Conservation (phyloP, 106 monocot species). For the Agapanthus africanus region DNA sequence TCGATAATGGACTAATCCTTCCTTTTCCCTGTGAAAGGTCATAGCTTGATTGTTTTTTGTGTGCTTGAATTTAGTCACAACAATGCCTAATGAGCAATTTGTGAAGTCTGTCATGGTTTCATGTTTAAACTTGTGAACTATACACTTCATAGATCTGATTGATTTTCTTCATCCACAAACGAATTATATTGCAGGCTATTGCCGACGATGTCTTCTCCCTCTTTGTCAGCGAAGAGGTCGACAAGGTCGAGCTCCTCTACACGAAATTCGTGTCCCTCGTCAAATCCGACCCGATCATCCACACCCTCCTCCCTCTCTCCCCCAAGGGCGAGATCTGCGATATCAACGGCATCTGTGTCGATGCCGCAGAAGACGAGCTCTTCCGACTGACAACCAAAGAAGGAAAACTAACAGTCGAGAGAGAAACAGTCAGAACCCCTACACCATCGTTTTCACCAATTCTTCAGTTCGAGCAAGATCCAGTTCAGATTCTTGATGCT, state of each 20-base stretch:
- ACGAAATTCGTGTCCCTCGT: slow-evolving; percentile 91
- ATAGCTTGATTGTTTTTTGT: background rate
- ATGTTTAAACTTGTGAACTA: background rate
- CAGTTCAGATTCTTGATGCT: slow-evolving; percentile 88
- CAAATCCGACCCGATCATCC: slow-evolving; percentile 85
- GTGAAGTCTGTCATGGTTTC: background rate
- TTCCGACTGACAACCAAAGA: slow-evolving; percentile 91
- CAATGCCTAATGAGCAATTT: background rate
- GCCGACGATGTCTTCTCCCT: slow-evolving; percentile 93
- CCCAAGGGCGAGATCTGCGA: slow-evolving; percentile 94
- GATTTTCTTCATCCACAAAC: too few relatives aligned
- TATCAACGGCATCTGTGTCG: slow-evolving; percentile 84
- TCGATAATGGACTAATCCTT: too few relatives aligned
- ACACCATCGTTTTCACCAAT: slow-evolving; percentile 72
- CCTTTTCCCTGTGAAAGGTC: too few relatives aligned
- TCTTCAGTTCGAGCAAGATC: slow-evolving; percentile 94
- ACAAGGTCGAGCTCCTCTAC: slow-evolving; percentile 94
- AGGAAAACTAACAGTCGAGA: slow-evolving; percentile 78
- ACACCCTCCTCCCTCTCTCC: slow-evolving; percentile 91
- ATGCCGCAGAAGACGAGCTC: slow-evolving; percentile 92
- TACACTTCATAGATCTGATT: too few relatives aligned
- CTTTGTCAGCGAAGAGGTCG: slow-evolving; percentile 81
- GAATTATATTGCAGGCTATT: too few relatives aligned
- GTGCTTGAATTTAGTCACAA: background rate
- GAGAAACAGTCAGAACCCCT: slow-evolving; percentile 53